These are phyloP conservation scores for Fragaria iinumae DNA, from an alignment of 306 rosid genomes.

Conservation along the genomic window DNA sequence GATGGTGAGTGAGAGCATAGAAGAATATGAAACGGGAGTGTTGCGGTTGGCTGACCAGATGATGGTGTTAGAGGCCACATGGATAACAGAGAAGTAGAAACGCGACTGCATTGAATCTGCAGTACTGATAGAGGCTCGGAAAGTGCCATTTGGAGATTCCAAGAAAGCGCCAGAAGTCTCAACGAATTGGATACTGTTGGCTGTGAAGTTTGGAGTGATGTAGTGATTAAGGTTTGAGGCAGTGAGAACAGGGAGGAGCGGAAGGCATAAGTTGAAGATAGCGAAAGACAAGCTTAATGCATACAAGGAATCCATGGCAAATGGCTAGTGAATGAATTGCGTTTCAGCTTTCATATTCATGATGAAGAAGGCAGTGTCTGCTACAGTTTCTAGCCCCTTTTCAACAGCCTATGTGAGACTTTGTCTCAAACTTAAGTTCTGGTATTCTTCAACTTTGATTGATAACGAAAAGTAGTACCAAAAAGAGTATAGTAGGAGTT, in stretches of 20 bases:
- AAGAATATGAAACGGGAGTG: background rate
- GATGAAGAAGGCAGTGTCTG: background rate
- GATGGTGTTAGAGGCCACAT: constrained; percentile 10
- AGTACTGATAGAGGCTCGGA: background rate
- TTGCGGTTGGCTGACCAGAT: constrained; percentile 22
- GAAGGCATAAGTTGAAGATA: background rate
- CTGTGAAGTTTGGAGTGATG: constrained; percentile 23
- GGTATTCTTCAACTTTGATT: background rate
- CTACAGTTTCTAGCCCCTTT: background rate
- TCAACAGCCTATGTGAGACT: background rate
- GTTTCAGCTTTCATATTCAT: background rate
- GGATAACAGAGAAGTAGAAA: constrained; percentile 14
- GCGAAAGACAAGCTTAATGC: background rate
- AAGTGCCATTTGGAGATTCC: background rate
- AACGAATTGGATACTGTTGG: background rate
- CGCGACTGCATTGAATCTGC: background rate
- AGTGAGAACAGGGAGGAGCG: background rate
- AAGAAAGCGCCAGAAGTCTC: constrained; percentile 16
- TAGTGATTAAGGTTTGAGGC: background rate
- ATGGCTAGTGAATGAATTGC: background rate
- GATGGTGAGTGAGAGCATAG: constrained; percentile 4
- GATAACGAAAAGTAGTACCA: background rate
- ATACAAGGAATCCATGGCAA: background rate
- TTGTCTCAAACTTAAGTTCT: background rate
- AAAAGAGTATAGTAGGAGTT: background rate